A percentile compares a stretch with the other conserved stretches of the same genome.
phyloP scores from a whole-genome alignment of 805 yeast genomes.

The Ogataea naganishii region DNA sequence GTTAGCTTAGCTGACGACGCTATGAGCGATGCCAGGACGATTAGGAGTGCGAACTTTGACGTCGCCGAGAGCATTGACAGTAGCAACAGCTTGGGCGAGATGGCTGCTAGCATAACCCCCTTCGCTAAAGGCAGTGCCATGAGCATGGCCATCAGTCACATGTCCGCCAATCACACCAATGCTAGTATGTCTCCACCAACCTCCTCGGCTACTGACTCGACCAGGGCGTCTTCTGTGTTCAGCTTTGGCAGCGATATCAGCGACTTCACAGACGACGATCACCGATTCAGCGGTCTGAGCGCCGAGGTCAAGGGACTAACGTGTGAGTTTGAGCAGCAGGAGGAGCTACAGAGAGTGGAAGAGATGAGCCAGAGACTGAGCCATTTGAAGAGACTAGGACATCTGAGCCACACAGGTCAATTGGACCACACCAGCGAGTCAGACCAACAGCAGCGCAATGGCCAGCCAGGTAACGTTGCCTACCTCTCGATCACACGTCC shows the following conservation, averaged over 20 bases:
- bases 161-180: no score
- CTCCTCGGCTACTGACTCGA: slow-evolving; percentile 28
- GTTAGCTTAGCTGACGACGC: no score
- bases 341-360: slow-evolving; percentile 23
- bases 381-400: slow-evolving; percentile 5
- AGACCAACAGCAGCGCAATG: slow-evolving; percentile 6
- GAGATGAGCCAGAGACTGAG: slow-evolving; percentile 28
- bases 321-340: slow-evolving; percentile 20
- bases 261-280: slow-evolving; percentile 15
- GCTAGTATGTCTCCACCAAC: slow-evolving; percentile 8
- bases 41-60: no score
- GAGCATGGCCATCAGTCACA: no score
- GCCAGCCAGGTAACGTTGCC: slow-evolving; percentile 11
- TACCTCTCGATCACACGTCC: slow-evolving; percentile 49
- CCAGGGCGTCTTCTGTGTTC: slow-evolving; percentile 37
- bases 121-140: no score
- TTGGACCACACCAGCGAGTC: not conserved
- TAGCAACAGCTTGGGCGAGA: no score
- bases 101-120: no score
- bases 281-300: slow-evolving; percentile 16
- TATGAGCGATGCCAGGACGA: slow-evolving; percentile 1
- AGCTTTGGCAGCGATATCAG: slow-evolving; percentile 20
- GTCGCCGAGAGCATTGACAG: no score
- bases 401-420: slow-evolving; percentile 3
- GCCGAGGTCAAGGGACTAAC: slow-evolving; percentile 28